Evolutionary conservation across 2,329 filamentous ascomycete species (phyloP).

Genomic region (Alternaria atra): DNA sequence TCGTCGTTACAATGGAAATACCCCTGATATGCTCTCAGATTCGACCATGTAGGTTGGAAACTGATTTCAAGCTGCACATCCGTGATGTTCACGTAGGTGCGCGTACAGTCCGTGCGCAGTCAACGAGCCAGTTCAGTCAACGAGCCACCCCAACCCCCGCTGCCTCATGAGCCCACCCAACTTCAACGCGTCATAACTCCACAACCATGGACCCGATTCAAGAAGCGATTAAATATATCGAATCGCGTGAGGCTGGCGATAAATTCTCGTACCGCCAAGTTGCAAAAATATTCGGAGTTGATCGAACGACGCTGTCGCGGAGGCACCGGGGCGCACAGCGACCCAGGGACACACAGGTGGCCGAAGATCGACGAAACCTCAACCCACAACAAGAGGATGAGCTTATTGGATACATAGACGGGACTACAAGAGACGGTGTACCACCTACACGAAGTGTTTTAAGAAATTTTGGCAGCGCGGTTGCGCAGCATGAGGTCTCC

Average conservation of each 20-base stretch:
- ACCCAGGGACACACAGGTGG: neutral
- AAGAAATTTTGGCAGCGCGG: neutral
- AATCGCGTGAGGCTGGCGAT: neutral
- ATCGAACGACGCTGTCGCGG: conserved; percentile 1
- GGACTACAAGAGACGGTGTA: neutral
- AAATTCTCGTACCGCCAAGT: neutral
- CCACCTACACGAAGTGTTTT: neutral
- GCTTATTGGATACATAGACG: neutral
- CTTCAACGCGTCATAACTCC: neutral
- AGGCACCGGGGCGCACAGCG: neutral
- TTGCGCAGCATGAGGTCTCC: conserved; percentile 10
- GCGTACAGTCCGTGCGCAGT: no score
- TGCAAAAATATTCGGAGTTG: neutral
- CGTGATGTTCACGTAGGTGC: conserved; percentile 50
- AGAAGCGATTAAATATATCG: neutral
- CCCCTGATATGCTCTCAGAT: conserved; percentile 52
- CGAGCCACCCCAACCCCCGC: neutral
- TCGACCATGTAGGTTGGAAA: conserved; percentile 62
- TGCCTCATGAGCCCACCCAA: neutral
- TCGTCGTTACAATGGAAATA: conserved; percentile 48
- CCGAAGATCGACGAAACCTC: neutral
- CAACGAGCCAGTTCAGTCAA: no score
- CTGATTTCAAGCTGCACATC: conserved; percentile 56
- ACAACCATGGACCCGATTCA: neutral
- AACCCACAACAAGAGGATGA: neutral